Conservation (phyloP, 805 yeast genomes). For the Ogataea thermomethanolica region DNA sequence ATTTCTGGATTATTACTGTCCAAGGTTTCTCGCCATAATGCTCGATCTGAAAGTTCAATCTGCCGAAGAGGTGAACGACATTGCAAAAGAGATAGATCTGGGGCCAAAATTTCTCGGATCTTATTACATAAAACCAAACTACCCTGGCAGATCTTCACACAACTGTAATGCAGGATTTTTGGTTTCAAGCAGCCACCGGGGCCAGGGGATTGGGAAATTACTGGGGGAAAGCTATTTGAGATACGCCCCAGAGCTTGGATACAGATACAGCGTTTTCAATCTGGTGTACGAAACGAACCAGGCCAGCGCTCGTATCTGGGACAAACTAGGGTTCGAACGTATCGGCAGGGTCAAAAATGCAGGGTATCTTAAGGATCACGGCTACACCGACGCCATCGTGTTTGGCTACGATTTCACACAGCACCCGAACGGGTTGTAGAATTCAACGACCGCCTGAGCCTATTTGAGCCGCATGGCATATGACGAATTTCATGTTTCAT, state of each 20-base stretch:
- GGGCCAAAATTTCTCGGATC: conserved; percentile 57
- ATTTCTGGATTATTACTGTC: conserved; percentile 65
- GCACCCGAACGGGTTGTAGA: background rate
- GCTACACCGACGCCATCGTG: conserved; percentile 71
- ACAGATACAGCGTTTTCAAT: conserved; percentile 79
- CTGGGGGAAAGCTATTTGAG: conserved; percentile 63
- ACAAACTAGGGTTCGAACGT: conserved; percentile 70
- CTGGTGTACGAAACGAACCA: conserved; percentile 78
- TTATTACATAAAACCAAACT: conserved; percentile 83
- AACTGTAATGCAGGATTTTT: conserved; percentile 86
- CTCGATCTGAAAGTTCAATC: conserved; percentile 39
- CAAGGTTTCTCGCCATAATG: conserved; percentile 61
- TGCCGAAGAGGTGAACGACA: conserved; percentile 16
- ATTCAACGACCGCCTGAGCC: too few relatives aligned
- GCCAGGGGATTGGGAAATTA: conserved; percentile 58
- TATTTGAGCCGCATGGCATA: background rate
- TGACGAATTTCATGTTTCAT: background rate
- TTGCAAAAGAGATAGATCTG: conserved; percentile 35
- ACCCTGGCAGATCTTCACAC: conserved; percentile 79
- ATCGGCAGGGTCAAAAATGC: conserved; percentile 75
- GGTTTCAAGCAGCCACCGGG: conserved; percentile 58
- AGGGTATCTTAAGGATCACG: conserved; percentile 64
- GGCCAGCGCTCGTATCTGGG: conserved; percentile 82
- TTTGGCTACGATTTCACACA: conserved; percentile 56
- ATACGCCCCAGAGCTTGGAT: conserved; percentile 79